Percentiles rank a stretch among this genome's conserved stretches.
Conservation (phyloP, 139 green algal genomes). For the Penium margaritaceum region DNA sequence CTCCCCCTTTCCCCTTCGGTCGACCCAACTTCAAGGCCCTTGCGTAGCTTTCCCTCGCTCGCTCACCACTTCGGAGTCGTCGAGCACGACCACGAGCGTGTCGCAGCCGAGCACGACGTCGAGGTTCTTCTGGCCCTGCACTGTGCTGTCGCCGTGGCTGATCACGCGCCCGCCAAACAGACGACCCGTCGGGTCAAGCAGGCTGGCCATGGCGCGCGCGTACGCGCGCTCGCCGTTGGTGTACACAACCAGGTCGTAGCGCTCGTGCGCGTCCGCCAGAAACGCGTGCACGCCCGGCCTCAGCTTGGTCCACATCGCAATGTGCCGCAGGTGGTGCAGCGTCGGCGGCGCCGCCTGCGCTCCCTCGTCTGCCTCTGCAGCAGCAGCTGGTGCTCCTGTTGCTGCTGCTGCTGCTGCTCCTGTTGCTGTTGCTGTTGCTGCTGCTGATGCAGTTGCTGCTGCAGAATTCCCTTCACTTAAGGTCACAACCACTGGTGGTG, state of each 20-base stretch:
- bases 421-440: background rate
- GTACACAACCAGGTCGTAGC: constrained; percentile 88
- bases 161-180: constrained; percentile 59
- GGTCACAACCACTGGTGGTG: background rate
- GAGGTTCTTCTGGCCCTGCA: constrained; percentile 63
- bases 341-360: background rate
- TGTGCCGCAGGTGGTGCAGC: constrained; percentile 55
- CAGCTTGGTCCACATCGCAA: constrained; percentile 89
- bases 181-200: constrained; percentile 64
- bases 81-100: constrained; percentile 68
- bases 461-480: background rate
- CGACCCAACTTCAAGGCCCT: too few species aligned
- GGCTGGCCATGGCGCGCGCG: constrained; percentile 68
- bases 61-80: constrained; percentile 73
- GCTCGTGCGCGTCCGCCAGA: constrained; percentile 28
- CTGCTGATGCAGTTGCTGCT: background rate
- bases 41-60: too few species aligned
- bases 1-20: too few species aligned
- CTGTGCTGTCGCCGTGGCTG: constrained; percentile 47
- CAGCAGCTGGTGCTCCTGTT: background rate
- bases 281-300: constrained; percentile 63
- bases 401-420: background rate
- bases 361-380: background rate
- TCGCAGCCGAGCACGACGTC: constrained; percentile 79
- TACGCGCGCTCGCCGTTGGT: constrained; percentile 88